Evolutionary conservation across 176 grass and related monocot species (phyloP), one percentile per base, ranked within the genome.

Genomic region (Oryza glaberrima): DNA sequence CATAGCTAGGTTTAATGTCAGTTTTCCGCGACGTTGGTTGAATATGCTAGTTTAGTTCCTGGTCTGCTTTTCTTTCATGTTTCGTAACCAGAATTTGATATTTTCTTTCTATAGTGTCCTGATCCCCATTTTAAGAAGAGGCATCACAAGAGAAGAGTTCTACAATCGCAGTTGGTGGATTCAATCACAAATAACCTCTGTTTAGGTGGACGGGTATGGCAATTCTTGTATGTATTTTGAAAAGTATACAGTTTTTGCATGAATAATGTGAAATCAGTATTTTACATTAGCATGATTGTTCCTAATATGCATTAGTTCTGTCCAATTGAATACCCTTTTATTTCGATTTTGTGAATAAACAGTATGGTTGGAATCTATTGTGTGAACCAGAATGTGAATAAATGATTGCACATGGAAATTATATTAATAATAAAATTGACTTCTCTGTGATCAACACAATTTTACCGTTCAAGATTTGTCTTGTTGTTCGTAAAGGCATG

Each of bases 41-140:
- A 60, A 4, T 80, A 30, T 77, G 32, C 17, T 68, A 28, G 63
- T 70, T 60, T 20, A 67, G 5, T 82, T 71, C 49, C 38, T 65
- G 5, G 28, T 79, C 65, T 54, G 17, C 51, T 15, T 48, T 61
- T 45, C 35, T 38, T 30, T 77, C 34, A 67, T 81, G 3, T 26
- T 72, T 60, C 82, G 30, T 14, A 79, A 72, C 35, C 80, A 35
- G 11, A 3, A 67, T 25, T 83, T 68, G 45, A 72, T 26, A 41
- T 79, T 19, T n/a, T 82, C 61, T 32, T 83, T 63, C 61, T 86
- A 41, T 77, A 98, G 96, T 98, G 93, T 36, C 96, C 96, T 30
- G 93, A 98, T 77, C 96, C 96, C 10, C 81, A 98, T 88, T 98
- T 98, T 81, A 98, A 95, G 87, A 93, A 93, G 78, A 98, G 85